These are phyloP conservation scores for Galerina marginata DNA, from an alignment of 768 basidiomycete species.

Conservation along the genomic window DNA sequence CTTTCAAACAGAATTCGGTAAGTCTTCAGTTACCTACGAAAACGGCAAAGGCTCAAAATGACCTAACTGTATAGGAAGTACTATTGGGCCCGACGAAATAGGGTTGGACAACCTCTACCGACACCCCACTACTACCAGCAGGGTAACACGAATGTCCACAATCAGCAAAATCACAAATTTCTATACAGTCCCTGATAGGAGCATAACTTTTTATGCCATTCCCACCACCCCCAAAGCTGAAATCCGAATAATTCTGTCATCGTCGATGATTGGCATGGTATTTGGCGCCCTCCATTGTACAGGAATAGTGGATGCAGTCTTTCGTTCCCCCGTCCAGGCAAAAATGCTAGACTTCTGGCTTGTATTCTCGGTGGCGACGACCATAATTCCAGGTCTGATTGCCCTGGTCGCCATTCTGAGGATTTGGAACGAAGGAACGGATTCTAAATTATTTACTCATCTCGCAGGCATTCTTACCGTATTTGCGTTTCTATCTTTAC, in stretches of 20 bases:
- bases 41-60: too few species aligned
- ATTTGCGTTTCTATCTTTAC: background rate
- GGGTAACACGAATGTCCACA: too few species aligned
- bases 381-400: slow-evolving; percentile 1
- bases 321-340: background rate
- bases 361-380: background rate
- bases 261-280: slow-evolving; percentile 2
- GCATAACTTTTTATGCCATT: background rate
- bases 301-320: background rate
- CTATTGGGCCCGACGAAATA: too few species aligned
- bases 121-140: too few species aligned
- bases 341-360: background rate
- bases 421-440: background rate
- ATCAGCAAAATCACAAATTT: background rate
- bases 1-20: slow-evolving; percentile 1
- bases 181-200: background rate
- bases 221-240: background rate
- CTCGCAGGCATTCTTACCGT: slow-evolving; percentile 4
- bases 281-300: slow-evolving; percentile 7
- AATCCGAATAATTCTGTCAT: background rate
- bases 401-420: background rate
- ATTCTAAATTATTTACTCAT: background rate
- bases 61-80: too few species aligned
- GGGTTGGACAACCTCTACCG: too few species aligned
- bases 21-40: background rate